Evolutionary conservation across 208 protist genomes (phyloP), one percentile per base, ranked within the genome.

Genomic region (Wallacemonas sp.): DNA sequence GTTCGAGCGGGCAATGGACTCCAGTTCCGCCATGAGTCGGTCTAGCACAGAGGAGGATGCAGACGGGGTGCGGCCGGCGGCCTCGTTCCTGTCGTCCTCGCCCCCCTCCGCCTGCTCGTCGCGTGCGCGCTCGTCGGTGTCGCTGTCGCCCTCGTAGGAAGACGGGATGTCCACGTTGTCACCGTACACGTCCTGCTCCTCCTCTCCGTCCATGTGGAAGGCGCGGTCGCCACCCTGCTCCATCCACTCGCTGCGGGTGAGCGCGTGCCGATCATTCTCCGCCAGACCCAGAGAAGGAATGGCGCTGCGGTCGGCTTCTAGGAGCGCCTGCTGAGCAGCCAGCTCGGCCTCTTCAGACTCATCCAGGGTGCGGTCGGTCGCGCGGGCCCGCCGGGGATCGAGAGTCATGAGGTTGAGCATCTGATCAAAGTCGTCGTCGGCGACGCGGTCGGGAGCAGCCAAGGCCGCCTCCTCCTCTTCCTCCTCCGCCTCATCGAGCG

Each of bases 221-320:
- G 78, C 80, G 19, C 70, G 64, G 60, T 91, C 85, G 33, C 89
- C 89, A 45, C 86, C 89, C 34, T 81, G 85, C 34, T 73, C 70
- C 39, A 94, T 29, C 81, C 85, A 91, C 77, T 94, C 89, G 5
- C 74, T 66, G 21, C 81, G 80, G 22, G 83, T 89, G 42, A 78
- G 72, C 64, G 89, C 82, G 33, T 65, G 57, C 60, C 62, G 66
- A 22, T 87, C 81, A 5, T 62, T 50, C 62, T 76, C 71, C 22
- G 66, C 62, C 17, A 74, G 63, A 24, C 70, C 37, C 33, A 85
- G 60, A 21, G 59, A 63, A 10, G 83, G 85, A n/a, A 88, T 53
- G 66, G 71, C 77, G 32, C 65, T 48, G 45, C 85, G 83, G 50
- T 94, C 86, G 59, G 34, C 74, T 63, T 76, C 67, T 21, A 92